These are phyloP conservation scores for Tardiomyces blankii DNA, from an alignment of 1,139 yeast species.

Conservation along the genomic window DNA sequence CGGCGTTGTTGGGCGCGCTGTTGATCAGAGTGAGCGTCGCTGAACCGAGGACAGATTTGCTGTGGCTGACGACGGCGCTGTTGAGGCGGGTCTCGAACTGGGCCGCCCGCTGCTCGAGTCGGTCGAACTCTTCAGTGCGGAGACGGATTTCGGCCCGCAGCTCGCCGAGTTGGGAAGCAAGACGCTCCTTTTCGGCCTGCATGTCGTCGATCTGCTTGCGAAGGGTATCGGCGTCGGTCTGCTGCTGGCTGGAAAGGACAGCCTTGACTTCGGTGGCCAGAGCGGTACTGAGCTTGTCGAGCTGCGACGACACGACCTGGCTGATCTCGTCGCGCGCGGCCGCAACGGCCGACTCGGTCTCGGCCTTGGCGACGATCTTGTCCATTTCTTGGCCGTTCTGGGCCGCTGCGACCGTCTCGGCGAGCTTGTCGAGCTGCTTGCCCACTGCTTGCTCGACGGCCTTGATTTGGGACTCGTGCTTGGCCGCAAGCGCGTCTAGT, in stretches of 20 bases:
- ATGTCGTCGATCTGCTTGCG: slow-evolving; percentile 12
- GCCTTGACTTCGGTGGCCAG: neutral
- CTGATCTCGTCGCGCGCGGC: neutral
- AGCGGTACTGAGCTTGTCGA: neutral
- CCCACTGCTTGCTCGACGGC: neutral
- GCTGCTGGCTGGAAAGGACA: neutral
- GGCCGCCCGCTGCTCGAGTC: slow-evolving; percentile 19
- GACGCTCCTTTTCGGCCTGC: slow-evolving; percentile 11
- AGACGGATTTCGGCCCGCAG: slow-evolving; percentile 17
- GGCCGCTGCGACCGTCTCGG: neutral
- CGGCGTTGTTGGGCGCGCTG: slow-evolving; percentile 1
- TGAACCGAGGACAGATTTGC: slow-evolving; percentile 23
- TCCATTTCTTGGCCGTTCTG: neutral
- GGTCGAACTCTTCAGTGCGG: slow-evolving; percentile 19
- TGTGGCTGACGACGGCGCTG: slow-evolving; percentile 20
- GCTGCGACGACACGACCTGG: neutral
- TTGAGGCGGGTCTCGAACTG: slow-evolving; percentile 18
- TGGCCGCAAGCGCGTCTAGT: neutral
- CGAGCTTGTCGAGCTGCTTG: neutral
- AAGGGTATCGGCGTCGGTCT: slow-evolving; percentile 2
- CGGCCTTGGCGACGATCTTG: neutral
- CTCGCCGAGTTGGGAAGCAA: slow-evolving; percentile 15
- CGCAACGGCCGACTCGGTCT: neutral
- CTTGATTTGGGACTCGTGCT: neutral
- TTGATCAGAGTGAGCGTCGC: slow-evolving; percentile 22